These are phyloP conservation scores for Monilinia vaccinii-corymbosi DNA, from an alignment of 2,329 filamentous ascomycete genomes.

Conservation along the genomic window DNA sequence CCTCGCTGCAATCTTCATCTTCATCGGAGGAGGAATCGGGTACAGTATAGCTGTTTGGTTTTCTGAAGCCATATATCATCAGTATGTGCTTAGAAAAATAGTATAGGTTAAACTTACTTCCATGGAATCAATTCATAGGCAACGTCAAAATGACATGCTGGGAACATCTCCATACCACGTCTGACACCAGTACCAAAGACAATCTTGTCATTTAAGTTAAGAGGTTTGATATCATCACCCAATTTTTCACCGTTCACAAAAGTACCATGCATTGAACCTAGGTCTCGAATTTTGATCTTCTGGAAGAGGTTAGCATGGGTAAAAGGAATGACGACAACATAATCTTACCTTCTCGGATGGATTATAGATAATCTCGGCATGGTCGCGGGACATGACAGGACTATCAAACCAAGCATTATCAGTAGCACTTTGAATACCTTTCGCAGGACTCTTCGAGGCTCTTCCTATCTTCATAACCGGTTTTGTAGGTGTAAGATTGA, in stretches of 20 bases:
- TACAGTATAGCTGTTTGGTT: constrained; percentile 22
- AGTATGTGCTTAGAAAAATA: background rate
- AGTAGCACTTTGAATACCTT: constrained; percentile 34
- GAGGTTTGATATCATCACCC: constrained; percentile 19
- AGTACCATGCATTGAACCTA: constrained; percentile 54
- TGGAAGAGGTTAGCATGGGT: constrained; percentile 18
- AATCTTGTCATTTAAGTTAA: constrained; percentile 33
- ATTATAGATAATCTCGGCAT: constrained; percentile 47
- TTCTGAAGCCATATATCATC: constrained; percentile 13
- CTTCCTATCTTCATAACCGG: constrained; percentile 32
- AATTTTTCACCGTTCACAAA: constrained; percentile 41
- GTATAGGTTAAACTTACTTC: constrained; percentile 18
- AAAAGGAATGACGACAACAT: background rate
- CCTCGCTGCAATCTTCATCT: constrained; percentile 23
- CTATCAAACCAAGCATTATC: constrained; percentile 62
- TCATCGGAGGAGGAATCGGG: constrained; percentile 26
- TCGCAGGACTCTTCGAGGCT: constrained; percentile 37
- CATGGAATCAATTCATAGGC: constrained; percentile 20
- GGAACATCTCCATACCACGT: constrained; percentile 35
- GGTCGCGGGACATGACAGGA: constrained; percentile 61
- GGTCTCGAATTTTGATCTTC: constrained; percentile 43
- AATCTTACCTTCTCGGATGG: constrained; percentile 36
- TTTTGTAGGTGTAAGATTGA: constrained; percentile 18
- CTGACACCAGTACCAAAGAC: constrained; percentile 41
- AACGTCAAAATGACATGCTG: constrained; percentile 26